Evolutionary conservation across 352 stramenopile genomes (phyloP).

Genomic region (Phytophthora pini): DNA sequence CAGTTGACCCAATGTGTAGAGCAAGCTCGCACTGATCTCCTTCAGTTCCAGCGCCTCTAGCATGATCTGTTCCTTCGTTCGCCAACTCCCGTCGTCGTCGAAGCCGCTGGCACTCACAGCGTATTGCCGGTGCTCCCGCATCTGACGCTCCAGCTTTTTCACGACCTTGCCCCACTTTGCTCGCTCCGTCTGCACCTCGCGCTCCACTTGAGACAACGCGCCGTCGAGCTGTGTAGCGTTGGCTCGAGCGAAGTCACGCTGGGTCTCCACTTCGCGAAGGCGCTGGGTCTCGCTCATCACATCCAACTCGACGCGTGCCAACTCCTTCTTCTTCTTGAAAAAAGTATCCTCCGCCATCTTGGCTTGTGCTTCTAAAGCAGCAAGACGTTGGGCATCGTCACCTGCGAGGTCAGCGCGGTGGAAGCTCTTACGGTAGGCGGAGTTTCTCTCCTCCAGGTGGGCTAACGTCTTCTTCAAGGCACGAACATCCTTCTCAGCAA

Average conservation of each 20-base stretch:
- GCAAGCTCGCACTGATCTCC: constrained; percentile 86
- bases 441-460: constrained; percentile 94
- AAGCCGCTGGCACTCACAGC: constrained; percentile 24
- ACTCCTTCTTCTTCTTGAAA: constrained; percentile 95
- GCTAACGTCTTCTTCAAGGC: constrained; percentile 94
- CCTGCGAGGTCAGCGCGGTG: constrained; percentile 89
- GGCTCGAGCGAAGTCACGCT: constrained; percentile 68
- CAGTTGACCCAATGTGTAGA: constrained; percentile 94
- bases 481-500: constrained; percentile 93
- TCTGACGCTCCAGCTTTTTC: constrained; percentile 75
- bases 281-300: constrained; percentile 70
- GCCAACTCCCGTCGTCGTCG: constrained; percentile 33
- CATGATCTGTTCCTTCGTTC: constrained; percentile 84
- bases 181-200: constrained; percentile 71
- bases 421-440: constrained; percentile 94
- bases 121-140: constrained; percentile 65
- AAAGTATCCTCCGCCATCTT: constrained; percentile 89
- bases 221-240: constrained; percentile 69
- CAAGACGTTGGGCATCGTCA: constrained; percentile 88
- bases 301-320: constrained; percentile 91
- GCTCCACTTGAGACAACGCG: constrained; percentile 69
- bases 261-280: constrained; percentile 72
- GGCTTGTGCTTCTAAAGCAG: constrained; percentile 86
- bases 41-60: constrained; percentile 79
- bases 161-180: constrained; percentile 73